Evolutionary conservation across 2,329 filamentous ascomycete genomes (phyloP).

Genomic region (Colletotrichum zoysiae): DNA sequence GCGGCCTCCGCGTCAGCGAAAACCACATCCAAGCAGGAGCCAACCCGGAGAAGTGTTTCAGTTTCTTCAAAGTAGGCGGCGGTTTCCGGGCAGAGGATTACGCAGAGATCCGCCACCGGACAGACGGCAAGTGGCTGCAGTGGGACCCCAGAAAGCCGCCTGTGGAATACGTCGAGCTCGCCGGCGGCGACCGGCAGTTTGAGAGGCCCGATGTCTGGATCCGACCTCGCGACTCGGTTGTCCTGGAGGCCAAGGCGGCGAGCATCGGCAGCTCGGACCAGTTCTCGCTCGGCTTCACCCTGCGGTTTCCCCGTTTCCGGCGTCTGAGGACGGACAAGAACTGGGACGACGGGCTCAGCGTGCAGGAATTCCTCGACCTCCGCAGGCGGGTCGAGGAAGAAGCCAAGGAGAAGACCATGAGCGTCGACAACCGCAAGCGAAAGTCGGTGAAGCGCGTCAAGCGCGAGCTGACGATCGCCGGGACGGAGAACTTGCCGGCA

Average conservation of each 20-base stretch:
- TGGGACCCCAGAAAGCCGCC: conserved; percentile 87
- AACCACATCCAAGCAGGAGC: conserved; percentile 70
- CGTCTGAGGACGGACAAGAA: conserved; percentile 82
- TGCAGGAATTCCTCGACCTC: conserved; percentile 81
- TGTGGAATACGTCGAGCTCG: conserved; percentile 82
- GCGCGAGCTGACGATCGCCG: conserved; percentile 77
- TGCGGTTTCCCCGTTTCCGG: conserved; percentile 93
- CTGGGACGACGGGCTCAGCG: conserved; percentile 84
- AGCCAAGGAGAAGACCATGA: conserved; percentile 79
- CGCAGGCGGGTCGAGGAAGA: conserved; percentile 78
- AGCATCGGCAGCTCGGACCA: conserved; percentile 80
- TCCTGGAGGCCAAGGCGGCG: conserved; percentile 90
- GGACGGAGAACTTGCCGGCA: conserved; percentile 66
- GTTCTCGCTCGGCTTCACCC: conserved; percentile 81
- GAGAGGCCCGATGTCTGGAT: conserved; percentile 96
- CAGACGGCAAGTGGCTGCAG: conserved; percentile 90
- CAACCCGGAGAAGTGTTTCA: conserved; percentile 82
- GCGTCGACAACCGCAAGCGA: conserved; percentile 76
- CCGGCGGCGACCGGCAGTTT: conserved; percentile 77
- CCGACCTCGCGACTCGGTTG: conserved; percentile 85
- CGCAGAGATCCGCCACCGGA: conserved; percentile 82
- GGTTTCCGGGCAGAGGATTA: conserved; percentile 91
- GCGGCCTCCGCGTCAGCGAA: conserved; percentile 82
- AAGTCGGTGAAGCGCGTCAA: conserved; percentile 72
- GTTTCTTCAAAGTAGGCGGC: conserved; percentile 99